These are phyloP conservation scores for Phaffia tasmanica DNA, from an alignment of 768 basidiomycete genomes.

Conservation along the genomic window DNA sequence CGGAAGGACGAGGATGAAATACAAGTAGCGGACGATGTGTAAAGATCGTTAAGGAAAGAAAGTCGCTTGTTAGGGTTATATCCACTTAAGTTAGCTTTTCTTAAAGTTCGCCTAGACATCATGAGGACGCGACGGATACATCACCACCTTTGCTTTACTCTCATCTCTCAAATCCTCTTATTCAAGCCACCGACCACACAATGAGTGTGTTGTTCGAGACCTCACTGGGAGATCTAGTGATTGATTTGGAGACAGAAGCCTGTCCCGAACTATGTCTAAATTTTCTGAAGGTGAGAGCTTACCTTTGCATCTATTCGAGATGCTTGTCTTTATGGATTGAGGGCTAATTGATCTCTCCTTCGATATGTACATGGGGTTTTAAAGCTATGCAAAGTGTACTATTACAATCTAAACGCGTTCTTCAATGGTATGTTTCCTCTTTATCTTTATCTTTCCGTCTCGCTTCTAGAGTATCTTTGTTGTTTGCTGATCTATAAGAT, in stretches of 20 bases:
- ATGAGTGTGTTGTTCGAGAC: constrained; percentile 98
- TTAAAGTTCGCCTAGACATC: no score
- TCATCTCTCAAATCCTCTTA: neutral
- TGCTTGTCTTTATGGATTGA: neutral
- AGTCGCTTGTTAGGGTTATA: no score
- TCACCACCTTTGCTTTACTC: neutral
- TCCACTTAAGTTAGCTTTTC: no score
- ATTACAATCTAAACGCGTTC: constrained; percentile 93
- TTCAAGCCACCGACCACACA: neutral
- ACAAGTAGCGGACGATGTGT: no score
- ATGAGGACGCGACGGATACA: no score
- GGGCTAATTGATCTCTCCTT: neutral
- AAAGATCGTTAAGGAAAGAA: no score
- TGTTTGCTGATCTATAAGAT: neutral
- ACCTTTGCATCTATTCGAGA: neutral
- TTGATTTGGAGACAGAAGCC: constrained; percentile 80
- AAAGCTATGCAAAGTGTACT: constrained; percentile 80
- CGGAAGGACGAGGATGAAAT: no score
- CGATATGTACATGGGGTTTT: no score
- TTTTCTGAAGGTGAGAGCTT: constrained; percentile 57
- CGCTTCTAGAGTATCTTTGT: neutral
- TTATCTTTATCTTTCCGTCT: neutral
- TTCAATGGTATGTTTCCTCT: constrained; percentile 68
- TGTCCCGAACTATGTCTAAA: constrained; percentile 90
- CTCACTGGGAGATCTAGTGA: constrained; percentile 89